phyloP scores from a whole-genome alignment of 169 alveolate genomes.

The Toxoplasma gondii region DNA sequence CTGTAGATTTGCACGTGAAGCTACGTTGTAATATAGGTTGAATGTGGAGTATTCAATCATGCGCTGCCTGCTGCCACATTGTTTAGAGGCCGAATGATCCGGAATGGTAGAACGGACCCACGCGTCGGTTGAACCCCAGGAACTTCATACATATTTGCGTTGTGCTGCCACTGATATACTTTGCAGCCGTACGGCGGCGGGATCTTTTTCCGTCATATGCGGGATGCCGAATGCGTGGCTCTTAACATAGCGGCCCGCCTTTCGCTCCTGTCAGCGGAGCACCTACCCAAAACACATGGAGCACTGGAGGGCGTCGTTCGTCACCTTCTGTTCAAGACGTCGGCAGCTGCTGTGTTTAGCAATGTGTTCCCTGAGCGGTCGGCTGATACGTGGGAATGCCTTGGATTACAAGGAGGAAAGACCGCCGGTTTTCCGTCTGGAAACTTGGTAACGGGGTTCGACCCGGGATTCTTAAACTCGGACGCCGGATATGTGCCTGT shows the following conservation, averaged over 20 bases:
- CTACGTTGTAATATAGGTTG: too few relatives aligned
- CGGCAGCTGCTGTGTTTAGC: not conserved
- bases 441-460: too few relatives aligned
- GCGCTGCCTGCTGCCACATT: too few relatives aligned
- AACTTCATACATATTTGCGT: too few relatives aligned
- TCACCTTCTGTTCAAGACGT: not conserved
- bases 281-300: constrained; percentile 1
- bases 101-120: too few relatives aligned
- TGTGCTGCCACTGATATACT: not conserved
- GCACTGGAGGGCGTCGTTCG: constrained; percentile 4
- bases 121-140: too few relatives aligned
- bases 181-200: constrained; percentile 26
- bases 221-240: constrained; percentile 25
- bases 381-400: not conserved
- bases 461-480: too few relatives aligned
- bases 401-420: not conserved
- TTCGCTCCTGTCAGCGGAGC: not conserved
- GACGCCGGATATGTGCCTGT: too few relatives aligned
- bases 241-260: not conserved
- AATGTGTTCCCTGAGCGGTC: not conserved
- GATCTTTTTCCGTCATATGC: constrained; percentile 9
- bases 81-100: too few relatives aligned
- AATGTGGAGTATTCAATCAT: too few relatives aligned
- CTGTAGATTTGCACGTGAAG: too few relatives aligned
- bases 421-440: not conserved